Conservation (phyloP, 768 basidiomycete genomes). For the Cantharellus cinnabarinus region DNA sequence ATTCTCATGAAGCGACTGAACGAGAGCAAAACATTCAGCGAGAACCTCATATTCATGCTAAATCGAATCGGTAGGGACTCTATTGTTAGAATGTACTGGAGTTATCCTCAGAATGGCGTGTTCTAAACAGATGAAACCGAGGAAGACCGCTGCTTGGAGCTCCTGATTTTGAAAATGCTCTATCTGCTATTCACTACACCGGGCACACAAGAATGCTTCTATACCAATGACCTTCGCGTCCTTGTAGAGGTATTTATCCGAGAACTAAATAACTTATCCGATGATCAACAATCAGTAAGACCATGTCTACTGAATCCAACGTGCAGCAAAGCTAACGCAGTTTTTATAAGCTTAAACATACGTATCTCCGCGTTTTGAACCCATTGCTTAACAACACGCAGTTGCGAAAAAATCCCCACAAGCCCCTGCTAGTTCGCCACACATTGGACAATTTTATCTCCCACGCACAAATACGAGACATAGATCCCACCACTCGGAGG, state of each 20-base stretch:
- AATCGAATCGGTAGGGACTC: conserved; percentile 66
- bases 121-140: conserved; percentile 43
- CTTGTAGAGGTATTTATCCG: conserved; percentile 96
- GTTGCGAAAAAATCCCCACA: conserved; percentile 66
- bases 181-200: conserved; percentile 89
- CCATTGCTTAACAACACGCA: conserved; percentile 91
- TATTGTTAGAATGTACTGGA: too few species aligned
- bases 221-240: conserved; percentile 91
- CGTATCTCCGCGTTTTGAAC: conserved; percentile 88
- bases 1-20: conserved; percentile 70
- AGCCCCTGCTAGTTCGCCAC: conserved; percentile 72
- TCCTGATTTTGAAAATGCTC: conserved; percentile 82
- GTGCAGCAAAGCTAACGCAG: background rate
- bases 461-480: conserved; percentile 56
- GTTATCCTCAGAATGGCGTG: background rate
- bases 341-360: conserved; percentile 57
- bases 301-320: background rate
- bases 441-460: conserved; percentile 59
- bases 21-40: conserved; percentile 86
- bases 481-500: conserved; percentile 72
- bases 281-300: conserved; percentile 78
- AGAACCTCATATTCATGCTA: conserved; percentile 98
- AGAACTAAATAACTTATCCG: conserved; percentile 76
- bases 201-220: conserved; percentile 88
- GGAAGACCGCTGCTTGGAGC: conserved; percentile 87